Base-by-base conservation (phyloP, 2,329 filamentous ascomycete genomes). In the Cladophialophora exuberans region DNA sequence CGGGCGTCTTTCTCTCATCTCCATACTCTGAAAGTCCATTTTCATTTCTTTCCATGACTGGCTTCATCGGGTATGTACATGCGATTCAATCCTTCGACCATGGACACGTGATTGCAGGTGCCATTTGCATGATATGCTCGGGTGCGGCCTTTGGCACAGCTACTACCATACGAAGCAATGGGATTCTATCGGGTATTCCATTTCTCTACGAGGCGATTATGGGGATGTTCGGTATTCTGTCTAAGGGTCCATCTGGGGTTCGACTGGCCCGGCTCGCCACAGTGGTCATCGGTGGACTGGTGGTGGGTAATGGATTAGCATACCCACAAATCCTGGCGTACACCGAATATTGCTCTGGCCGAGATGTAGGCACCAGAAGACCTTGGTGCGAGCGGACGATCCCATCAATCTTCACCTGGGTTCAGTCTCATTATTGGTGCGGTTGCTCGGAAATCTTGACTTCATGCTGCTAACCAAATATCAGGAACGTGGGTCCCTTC, bases 351-450 rank as follows among this genome's bases (percentile, higher is more conserved):
- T 96, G 90, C 63, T 64, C 65, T 57, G 62, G 31, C 54, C 58
- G 22, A 61, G 67, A 15, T 65, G 67, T 38, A 54, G 67, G 17
- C 15, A 54, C 23, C 26, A 65, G 33, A 57, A 76, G 89, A 53
- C 82, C 84, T 3, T 99, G 94, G 94, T 99, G 94, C 70, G 68
- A 72, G 17, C 79, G 76, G 15, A 69, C 73, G n/a, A 60, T 92
- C 10, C 94, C 94, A 3, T 96, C 90, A 69, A 92, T 99, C 57
- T 97, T 96, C 72, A 81, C 84, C 0, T 97, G 88, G 77, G 93
- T 97, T 2, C 94, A 99, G 69, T 79, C 80, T 41, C 79, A 89
- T 65, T 97, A 99, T 72, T 99, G 94, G 92, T 96, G 79, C 70
- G 84, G 72, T 13, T 17, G 20, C 10, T 6, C 9, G 3, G 5